A percentile compares a stretch with the other conserved stretches of the same genome.
phyloP scores from a whole-genome alignment of 2,329 filamentous ascomycete species.

The Dothistroma pini region DNA sequence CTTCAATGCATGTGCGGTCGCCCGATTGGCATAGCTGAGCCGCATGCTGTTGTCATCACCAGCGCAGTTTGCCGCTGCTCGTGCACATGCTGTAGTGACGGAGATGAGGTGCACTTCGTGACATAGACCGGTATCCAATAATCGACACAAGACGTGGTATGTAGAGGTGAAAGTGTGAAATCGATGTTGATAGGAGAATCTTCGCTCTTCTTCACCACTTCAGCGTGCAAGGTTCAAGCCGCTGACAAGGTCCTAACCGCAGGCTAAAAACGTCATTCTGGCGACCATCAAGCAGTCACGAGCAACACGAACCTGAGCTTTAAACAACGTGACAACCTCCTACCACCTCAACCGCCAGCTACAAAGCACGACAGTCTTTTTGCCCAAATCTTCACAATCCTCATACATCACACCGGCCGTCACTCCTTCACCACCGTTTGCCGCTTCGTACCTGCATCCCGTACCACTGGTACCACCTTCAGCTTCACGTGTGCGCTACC shows the following conservation, averaged over 20 bases:
- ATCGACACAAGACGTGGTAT: neutral
- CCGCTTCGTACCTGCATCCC: slow-evolving; percentile 2
- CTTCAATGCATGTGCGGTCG: neutral
- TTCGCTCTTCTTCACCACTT: neutral
- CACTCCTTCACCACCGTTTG: neutral
- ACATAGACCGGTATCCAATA: neutral
- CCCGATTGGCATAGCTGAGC: neutral
- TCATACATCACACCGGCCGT: neutral
- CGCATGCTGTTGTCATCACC: neutral
- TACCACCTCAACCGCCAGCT: neutral
- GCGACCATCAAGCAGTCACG: neutral
- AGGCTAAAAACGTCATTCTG: neutral
- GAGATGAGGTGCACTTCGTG: neutral
- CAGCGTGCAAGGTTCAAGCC: neutral
- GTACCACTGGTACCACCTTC: neutral
- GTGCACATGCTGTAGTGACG: neutral
- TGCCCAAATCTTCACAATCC: neutral
- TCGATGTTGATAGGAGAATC: neutral
- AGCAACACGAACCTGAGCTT: neutral
- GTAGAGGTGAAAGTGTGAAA: neutral
- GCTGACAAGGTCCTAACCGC: neutral
- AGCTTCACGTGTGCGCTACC: neutral
- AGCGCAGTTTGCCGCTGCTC: neutral
- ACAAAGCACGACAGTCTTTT: neutral
- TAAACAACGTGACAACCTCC: neutral